These are phyloP conservation scores for Ophiocordyceps sinensis DNA, from an alignment of 2,329 filamentous ascomycete species.

Conservation along the genomic window DNA sequence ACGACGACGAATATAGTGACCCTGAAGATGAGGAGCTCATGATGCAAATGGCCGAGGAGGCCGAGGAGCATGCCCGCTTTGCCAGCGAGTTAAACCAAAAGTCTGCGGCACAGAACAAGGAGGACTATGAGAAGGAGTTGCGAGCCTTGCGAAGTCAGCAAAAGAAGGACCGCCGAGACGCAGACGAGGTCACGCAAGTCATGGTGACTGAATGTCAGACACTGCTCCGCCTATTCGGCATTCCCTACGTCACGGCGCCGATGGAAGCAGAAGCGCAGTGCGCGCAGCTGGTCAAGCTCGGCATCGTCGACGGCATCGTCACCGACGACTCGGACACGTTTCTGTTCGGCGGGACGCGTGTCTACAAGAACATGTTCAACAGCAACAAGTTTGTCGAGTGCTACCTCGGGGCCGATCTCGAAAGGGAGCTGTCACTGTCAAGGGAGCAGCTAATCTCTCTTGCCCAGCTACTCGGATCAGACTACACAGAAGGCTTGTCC, in stretches of 20 bases:
- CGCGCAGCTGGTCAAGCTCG: conserved; percentile 72
- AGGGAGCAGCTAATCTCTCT: conserved; percentile 79
- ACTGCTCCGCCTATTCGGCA: conserved; percentile 74
- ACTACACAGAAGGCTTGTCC: conserved; percentile 86
- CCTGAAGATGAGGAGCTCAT: conserved; percentile 86
- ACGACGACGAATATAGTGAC: conserved; percentile 66
- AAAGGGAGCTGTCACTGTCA: conserved; percentile 76
- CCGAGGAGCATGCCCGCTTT: conserved; percentile 87
- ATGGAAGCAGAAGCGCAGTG: conserved; percentile 99
- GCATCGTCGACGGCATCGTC: conserved; percentile 91
- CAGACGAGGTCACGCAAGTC: conserved; percentile 89
- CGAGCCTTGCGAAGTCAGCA: conserved; percentile 83
- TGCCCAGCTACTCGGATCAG: conserved; percentile 80
- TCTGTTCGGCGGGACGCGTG: conserved; percentile 84
- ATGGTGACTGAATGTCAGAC: conserved; percentile 96
- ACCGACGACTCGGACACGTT: conserved; percentile 97
- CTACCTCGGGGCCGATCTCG: conserved; percentile 71
- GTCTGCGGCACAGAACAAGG: conserved; percentile 51
- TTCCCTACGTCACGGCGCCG: conserved; percentile 92
- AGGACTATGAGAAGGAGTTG: conserved; percentile 77
- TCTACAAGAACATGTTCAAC: conserved; percentile 99
- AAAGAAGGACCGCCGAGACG: conserved; percentile 88
- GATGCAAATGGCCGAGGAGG: conserved; percentile 73
- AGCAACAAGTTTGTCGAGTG: conserved; percentile 96
- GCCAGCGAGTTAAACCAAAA: conserved; percentile 75